Conservation (phyloP, 192 early-diverging fungal species). For the Kickxella alabastrina region DNA sequence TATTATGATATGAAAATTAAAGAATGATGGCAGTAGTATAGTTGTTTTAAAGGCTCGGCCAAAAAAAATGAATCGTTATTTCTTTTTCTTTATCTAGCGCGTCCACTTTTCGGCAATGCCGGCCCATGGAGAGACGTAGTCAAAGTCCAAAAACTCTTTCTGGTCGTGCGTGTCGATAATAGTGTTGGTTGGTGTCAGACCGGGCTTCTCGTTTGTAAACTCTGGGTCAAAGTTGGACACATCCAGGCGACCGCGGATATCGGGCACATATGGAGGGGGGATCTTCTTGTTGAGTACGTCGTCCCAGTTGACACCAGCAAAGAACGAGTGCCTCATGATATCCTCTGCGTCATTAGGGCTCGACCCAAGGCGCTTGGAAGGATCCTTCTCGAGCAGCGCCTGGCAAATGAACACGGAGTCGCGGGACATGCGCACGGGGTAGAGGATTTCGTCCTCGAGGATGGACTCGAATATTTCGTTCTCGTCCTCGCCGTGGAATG, state of each 20-base stretch:
- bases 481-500: constrained; percentile 94
- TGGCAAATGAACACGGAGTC: constrained; percentile 91
- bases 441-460: constrained; percentile 91
- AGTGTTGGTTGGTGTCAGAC: constrained; percentile 86
- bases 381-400: constrained; percentile 86
- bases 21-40: too few species aligned
- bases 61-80: too few species aligned
- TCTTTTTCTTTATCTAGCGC: too few species aligned
- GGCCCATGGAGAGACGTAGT: constrained; percentile 92
- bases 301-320: constrained; percentile 93
- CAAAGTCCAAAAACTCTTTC: constrained; percentile 92
- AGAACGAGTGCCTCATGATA: constrained; percentile 92
- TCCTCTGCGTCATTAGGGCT: constrained; percentile 84
- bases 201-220: constrained; percentile 93
- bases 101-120: constrained; percentile 51
- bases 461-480: constrained; percentile 99
- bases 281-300: constrained; percentile 86
- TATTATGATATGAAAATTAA: neutral
- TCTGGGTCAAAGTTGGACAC: constrained; percentile 98
- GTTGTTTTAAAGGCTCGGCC: too few species aligned
- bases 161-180: constrained; percentile 78
- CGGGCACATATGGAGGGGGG: constrained; percentile 87
- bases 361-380: constrained; percentile 76
- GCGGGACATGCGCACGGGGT: constrained; percentile 89
- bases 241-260: constrained; percentile 73